Evolutionary conservation across 1,139 yeast genomes (phyloP).

Genomic region (Diutina sp.): DNA sequence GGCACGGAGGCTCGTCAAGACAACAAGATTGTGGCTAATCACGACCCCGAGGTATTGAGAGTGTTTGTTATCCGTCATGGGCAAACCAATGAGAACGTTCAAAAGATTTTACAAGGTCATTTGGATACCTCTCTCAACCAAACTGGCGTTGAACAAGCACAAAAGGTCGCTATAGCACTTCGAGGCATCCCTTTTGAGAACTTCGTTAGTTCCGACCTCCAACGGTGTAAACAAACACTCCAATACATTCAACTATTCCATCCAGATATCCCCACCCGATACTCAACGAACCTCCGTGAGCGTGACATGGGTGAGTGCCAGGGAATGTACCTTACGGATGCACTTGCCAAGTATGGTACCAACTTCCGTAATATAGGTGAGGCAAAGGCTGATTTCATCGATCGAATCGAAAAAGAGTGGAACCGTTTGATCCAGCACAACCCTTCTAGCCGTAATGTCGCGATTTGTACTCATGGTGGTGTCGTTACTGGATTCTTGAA

Average conservation of each 20-base stretch:
- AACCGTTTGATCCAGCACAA: constrained; percentile 23
- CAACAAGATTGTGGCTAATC: constrained; percentile 12
- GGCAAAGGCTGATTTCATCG: constrained; percentile 25
- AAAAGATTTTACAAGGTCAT: constrained; percentile 68
- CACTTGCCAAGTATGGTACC: constrained; percentile 31
- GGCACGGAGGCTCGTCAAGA: background rate
- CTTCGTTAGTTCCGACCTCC: constrained; percentile 46
- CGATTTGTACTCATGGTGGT: constrained; percentile 79
- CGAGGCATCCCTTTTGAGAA: constrained; percentile 31
- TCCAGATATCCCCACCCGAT: constrained; percentile 7
- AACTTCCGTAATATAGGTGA: constrained; percentile 33
- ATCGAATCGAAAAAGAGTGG: constrained; percentile 40
- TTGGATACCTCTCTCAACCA: constrained; percentile 45
- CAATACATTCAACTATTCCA: constrained; percentile 18
- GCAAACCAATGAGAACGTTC: constrained; percentile 58
- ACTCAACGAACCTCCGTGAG: constrained; percentile 42
- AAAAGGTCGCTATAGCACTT: constrained; percentile 31
- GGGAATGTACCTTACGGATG: constrained; percentile 62
- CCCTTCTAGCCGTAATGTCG: constrained; percentile 31
- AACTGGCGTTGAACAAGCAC: constrained; percentile 46
- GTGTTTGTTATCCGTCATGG: constrained; percentile 68
- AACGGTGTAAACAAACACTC: constrained; percentile 47
- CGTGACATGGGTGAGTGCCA: constrained; percentile 70
- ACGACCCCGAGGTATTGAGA: constrained; percentile 28
- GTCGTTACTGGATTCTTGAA: constrained; percentile 53